phyloP scores from a whole-genome alignment of 2,329 filamentous ascomycete species.

The Verticillium nonalfalfae region DNA sequence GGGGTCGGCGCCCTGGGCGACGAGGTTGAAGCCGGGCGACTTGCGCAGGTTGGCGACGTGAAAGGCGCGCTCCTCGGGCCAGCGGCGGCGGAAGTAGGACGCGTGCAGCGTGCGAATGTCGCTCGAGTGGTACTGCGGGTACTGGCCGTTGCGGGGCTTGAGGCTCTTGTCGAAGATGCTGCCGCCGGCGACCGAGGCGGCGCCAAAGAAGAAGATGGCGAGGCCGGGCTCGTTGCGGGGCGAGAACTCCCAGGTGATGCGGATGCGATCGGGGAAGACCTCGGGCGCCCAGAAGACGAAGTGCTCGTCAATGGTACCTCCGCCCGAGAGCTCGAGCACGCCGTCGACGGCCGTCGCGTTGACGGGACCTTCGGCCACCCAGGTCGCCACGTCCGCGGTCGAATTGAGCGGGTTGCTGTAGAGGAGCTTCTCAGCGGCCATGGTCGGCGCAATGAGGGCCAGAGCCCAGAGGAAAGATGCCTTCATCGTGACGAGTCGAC shows the following conservation, averaged over 20 bases:
- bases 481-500: neutral
- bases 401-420: constrained; percentile 22
- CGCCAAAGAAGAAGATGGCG: constrained; percentile 26
- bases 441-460: constrained; percentile 1
- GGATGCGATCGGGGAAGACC: constrained; percentile 21
- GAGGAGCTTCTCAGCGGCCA: constrained; percentile 17
- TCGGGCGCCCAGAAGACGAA: constrained; percentile 25
- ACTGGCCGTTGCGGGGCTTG: constrained; percentile 16
- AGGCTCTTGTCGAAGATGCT: constrained; percentile 20
- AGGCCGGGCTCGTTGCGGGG: constrained; percentile 21
- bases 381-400: constrained; percentile 16
- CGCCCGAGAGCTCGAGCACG: constrained; percentile 19
- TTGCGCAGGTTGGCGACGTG: constrained; percentile 22
- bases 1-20: constrained; percentile 18
- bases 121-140: constrained; percentile 15
- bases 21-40: constrained; percentile 21
- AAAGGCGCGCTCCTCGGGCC: constrained; percentile 21
- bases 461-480: constrained; percentile 1
- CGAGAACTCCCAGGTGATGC: constrained; percentile 24
- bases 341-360: constrained; percentile 16
- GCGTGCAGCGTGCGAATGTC: constrained; percentile 14
- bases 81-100: constrained; percentile 15
- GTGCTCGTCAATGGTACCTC: constrained; percentile 17
- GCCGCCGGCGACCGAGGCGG: constrained; percentile 16
- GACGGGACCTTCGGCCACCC: constrained; percentile 22